Base-by-base conservation (phyloP, 805 yeast species). In the Starmerella sirachaensis region DNA sequence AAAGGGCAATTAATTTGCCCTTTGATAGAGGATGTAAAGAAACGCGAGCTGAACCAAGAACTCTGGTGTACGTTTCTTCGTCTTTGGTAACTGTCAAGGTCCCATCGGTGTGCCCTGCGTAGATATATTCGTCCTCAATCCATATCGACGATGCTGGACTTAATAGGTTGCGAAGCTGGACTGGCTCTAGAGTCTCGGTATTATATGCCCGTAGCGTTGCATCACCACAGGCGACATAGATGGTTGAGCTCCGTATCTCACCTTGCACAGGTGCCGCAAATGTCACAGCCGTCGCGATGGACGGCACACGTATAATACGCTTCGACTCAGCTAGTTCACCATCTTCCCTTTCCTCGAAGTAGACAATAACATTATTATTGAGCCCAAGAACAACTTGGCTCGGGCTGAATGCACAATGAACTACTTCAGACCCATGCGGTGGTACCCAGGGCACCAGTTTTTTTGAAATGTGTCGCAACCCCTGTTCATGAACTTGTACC, bases 281-380 rank as follows among this genome's bases (percentile, higher is more conserved):
- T n/a, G 78, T 70, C 1, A 66, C 39, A 2, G 66, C 53, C 6
- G 72, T 35, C 11, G 46, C 35, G 2, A 16, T 25, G 3, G 35
- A 18, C 0, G 67, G 53, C 6, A 76, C 33, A 40, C 75, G 78
- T 21, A 72, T 60, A 11, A 74, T 61, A 29, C 73, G 77, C 37
- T 74, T 74, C 49, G 74, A 78, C 53, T 88, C 95, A 23, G 74
- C 68, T 33, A 91, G 60, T 32, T 73, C 68, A 46, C 76, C 85
- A 19, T 65, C 68, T 46, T n/a, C n/a, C n/a, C 74, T 82, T 20
- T 76, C 62, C 56, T 88, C 96, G 56, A 91, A 88, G 57, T 88
- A 88, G 3, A 78, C 76, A 3, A 88, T 49, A 40, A 80, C 86
- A 38, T 74, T 65, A 50, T 77, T 81, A 2, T 91, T 76, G 4